Percentiles rank a stretch among this genome's conserved stretches.
Conservation (phyloP, 331 rosid species). For the Acacia concinna region DNA sequence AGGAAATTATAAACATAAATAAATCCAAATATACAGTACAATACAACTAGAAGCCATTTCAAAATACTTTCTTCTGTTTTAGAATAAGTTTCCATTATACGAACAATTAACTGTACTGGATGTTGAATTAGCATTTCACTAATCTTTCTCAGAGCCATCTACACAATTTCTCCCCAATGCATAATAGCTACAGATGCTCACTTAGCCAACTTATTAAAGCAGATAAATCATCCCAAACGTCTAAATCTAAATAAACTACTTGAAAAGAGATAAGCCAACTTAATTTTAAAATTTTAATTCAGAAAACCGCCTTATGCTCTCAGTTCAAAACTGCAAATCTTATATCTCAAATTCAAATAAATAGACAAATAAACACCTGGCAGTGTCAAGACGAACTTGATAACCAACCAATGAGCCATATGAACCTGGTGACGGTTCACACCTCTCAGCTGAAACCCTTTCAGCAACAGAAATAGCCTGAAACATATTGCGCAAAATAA, state of each 20-base stretch:
- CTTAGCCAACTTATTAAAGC: slow-evolving; percentile 4
- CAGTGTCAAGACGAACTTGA: slow-evolving; percentile 97
- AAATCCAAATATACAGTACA: background rate
- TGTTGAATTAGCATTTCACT: slow-evolving; percentile 1
- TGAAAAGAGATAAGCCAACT: slow-evolving; percentile 18
- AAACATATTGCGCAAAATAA: slow-evolving; percentile 30
- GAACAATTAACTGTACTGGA: slow-evolving; percentile 7
- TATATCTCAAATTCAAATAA: background rate
- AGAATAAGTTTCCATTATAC: background rate
- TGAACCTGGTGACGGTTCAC: slow-evolving; percentile 87
- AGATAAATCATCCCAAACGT: slow-evolving; percentile 10
- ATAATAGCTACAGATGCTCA: slow-evolving; percentile 7
- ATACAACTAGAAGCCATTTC: slow-evolving; percentile 6
- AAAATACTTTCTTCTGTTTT: slow-evolving; percentile 3
- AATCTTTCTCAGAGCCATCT: slow-evolving; percentile 10
- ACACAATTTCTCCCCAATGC: background rate
- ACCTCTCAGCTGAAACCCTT: slow-evolving; percentile 94
- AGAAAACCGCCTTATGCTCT: slow-evolving; percentile 6
- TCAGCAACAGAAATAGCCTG: slow-evolving; percentile 97
- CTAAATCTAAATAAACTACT: background rate
- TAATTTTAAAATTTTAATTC: background rate
- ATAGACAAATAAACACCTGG: slow-evolving; percentile 61
- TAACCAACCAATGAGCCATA: slow-evolving; percentile 93
- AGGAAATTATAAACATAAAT: background rate
- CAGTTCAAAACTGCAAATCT: background rate